Evolutionary conservation across 169 alveolate species (phyloP).

Genomic region (Plasmodium vivax): DNA sequence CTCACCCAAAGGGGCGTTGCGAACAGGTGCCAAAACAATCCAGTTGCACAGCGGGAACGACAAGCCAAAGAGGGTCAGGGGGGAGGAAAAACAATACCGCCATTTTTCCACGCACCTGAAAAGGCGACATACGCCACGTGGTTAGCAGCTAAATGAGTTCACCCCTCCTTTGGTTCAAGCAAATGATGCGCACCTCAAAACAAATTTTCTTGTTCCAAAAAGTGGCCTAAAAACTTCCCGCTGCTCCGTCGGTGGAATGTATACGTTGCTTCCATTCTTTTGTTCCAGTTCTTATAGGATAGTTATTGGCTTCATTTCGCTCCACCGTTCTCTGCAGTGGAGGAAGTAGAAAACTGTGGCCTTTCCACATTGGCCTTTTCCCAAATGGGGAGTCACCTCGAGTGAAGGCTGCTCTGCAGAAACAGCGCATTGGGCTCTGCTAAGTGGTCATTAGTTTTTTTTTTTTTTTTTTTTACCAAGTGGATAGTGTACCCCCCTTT

Average conservation of each 20-base stretch:
- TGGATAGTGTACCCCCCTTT: not conserved
- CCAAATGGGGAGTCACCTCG: not conserved
- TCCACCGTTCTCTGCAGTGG: not conserved
- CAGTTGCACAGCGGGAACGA: not conserved
- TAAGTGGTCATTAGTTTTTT: not conserved
- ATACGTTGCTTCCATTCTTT: not conserved
- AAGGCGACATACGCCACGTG: not conserved
- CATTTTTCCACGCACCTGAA: constrained; percentile 1
- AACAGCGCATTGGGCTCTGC: not conserved
- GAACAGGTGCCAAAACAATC: not conserved
- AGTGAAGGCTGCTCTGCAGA: not conserved
- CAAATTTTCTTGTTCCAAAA: not conserved
- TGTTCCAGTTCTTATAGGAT: not conserved
- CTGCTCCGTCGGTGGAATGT: not conserved
- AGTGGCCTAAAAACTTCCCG: not conserved
- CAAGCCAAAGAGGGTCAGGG: not conserved
- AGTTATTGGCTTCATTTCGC: not conserved
- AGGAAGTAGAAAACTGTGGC: not conserved
- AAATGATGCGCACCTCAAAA: not conserved
- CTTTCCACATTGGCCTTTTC: not conserved
- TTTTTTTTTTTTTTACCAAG: not conserved
- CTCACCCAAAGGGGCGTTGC: not conserved
- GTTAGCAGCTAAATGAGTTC: not conserved
- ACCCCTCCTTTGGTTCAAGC: not conserved
- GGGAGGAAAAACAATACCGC: not conserved